Conservation (phyloP, 2,329 filamentous ascomycete species). For the Penicillium griseofulvum region DNA sequence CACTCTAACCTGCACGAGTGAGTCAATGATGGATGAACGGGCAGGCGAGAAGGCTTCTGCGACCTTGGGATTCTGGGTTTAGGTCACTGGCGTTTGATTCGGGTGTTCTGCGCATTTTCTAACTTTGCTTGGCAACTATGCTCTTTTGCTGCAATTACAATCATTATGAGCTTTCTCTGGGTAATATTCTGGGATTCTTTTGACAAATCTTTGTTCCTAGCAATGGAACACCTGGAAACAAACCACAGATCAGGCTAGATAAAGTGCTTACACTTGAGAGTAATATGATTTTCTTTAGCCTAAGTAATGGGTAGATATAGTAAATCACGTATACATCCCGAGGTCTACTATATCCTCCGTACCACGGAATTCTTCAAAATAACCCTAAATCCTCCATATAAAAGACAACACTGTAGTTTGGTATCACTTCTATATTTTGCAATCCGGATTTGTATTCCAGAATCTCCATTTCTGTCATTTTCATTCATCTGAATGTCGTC, state of each 20-base stretch:
- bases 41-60: constrained; percentile 8
- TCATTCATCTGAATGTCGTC: too few species aligned
- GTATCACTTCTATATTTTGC: too few species aligned
- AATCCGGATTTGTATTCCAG: too few species aligned
- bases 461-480: too few species aligned
- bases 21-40: constrained; percentile 1
- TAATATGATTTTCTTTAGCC: neutral
- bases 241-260: constrained; percentile 2
- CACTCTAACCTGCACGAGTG: neutral
- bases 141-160: constrained; percentile 15
- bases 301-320: too few species aligned
- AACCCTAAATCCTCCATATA: too few species aligned
- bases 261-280: neutral
- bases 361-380: too few species aligned
- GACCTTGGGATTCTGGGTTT: constrained; percentile 13
- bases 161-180: neutral
- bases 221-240: neutral
- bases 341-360: too few species aligned
- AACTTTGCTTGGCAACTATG: constrained; percentile 16
- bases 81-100: constrained; percentile 22
- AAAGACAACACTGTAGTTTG: too few species aligned
- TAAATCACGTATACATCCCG: too few species aligned
- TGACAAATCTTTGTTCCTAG: neutral
- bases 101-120: constrained; percentile 22
- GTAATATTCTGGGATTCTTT: constrained; percentile 1